These are phyloP conservation scores for Sparassis latifolia DNA, from an alignment of 1,284 basidiomycete species.

Conservation along the genomic window DNA sequence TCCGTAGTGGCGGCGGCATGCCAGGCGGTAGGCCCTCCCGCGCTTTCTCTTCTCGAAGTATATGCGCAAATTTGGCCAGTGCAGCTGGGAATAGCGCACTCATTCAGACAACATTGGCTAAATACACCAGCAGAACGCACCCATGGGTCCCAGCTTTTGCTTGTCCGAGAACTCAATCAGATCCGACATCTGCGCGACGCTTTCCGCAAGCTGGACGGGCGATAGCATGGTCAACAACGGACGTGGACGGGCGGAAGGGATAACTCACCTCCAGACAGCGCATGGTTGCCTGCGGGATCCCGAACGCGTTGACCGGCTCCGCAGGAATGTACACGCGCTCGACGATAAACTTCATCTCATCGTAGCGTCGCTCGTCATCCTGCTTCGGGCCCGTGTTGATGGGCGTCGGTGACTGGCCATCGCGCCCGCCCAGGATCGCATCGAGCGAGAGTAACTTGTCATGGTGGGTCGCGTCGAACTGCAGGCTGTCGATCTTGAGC, in stretches of 20 bases:
- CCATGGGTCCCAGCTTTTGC: conserved; percentile 49
- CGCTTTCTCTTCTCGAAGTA: conserved; percentile 34
- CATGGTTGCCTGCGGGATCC: conserved; percentile 81
- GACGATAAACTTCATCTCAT: conserved; percentile 52
- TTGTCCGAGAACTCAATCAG: conserved; percentile 60
- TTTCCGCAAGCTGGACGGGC: conserved; percentile 56
- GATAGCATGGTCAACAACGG: background rate
- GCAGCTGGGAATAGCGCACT: conserved; percentile 28
- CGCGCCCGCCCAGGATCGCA: conserved; percentile 43
- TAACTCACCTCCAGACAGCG: conserved; percentile 65
- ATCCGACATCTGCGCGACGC: conserved; percentile 69
- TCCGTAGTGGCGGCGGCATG: no score
- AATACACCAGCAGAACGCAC: conserved; percentile 33
- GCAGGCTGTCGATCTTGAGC: conserved; percentile 61
- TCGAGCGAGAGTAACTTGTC: conserved; percentile 66
- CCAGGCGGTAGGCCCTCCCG: background rate
- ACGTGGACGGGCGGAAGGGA: background rate
- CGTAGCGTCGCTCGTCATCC: conserved; percentile 43
- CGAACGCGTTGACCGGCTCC: conserved; percentile 79
- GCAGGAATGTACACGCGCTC: conserved; percentile 59
- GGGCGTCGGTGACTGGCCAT: conserved; percentile 34
- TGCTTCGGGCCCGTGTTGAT: conserved; percentile 26
- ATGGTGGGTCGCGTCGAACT: conserved; percentile 61
- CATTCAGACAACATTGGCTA: no score
- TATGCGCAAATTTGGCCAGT: conserved; percentile 35